These are phyloP conservation scores for Martiniozyma asiatica DNA, from an alignment of 1,139 yeast species.

Conservation along the genomic window DNA sequence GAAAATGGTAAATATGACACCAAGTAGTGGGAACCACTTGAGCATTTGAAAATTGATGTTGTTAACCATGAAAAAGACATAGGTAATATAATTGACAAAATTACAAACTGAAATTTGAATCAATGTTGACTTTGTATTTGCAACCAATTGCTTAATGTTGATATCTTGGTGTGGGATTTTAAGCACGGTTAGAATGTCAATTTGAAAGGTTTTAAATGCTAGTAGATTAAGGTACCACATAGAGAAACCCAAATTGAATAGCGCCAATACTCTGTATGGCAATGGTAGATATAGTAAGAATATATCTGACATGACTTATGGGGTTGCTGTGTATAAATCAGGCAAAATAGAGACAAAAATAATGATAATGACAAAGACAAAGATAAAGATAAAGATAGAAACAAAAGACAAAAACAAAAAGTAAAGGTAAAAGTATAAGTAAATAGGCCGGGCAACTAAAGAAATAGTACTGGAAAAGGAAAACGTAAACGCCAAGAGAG, in stretches of 20 bases:
- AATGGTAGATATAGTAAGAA: too few species aligned
- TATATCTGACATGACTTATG: too few species aligned
- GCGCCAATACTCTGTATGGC: conserved; percentile 35
- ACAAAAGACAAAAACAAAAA: too few species aligned
- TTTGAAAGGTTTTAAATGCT: conserved; percentile 24
- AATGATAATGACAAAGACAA: too few species aligned
- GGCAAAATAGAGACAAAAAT: too few species aligned
- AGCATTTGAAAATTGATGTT: conserved; percentile 10
- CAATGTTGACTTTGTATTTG: conserved; percentile 16
- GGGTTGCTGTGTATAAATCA: too few species aligned
- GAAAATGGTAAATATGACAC: conserved; percentile 12
- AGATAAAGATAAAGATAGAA: too few species aligned
- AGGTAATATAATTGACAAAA: conserved; percentile 19
- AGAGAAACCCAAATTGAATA: conserved; percentile 35
- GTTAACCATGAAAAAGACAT: conserved; percentile 13
- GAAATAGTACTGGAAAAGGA: too few species aligned
- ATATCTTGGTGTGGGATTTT: conserved; percentile 20
- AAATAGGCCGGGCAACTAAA: too few species aligned
- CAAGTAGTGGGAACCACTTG: conserved; percentile 19
- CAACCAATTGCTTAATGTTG: conserved; percentile 10
- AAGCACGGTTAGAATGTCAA: conserved; percentile 31
- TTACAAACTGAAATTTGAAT: conserved; percentile 20
- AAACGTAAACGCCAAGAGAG: too few species aligned
- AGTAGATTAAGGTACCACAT: conserved; percentile 35
- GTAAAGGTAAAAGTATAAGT: too few species aligned